Percentiles rank a stretch among this genome's conserved stretches.
phyloP scores from a whole-genome alignment of 257 asterid species.

The Voacanga thouarsii region DNA sequence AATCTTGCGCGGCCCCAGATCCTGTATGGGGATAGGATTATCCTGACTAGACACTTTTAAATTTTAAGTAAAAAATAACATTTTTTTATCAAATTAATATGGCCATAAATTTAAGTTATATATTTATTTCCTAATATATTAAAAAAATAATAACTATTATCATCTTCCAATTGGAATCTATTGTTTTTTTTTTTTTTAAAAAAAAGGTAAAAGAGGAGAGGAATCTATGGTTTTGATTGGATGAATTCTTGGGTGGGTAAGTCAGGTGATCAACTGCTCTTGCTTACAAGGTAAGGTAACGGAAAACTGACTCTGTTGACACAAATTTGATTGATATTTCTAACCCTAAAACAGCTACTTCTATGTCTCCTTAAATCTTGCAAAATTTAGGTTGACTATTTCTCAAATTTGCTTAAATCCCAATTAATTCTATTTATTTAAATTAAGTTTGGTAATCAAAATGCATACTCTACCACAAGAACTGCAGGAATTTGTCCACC shows the following conservation, averaged over 20 bases:
- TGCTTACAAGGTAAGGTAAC: neutral
- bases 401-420: neutral
- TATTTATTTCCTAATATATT: too few relatives aligned
- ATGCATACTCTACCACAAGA: neutral
- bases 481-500: neutral
- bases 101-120: too few relatives aligned
- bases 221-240: neutral
- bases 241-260: neutral
- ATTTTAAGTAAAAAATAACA: too few relatives aligned
- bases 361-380: neutral
- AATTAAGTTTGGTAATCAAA: slow-evolving; percentile 1
- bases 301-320: neutral
- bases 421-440: too few relatives aligned
- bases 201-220: too few relatives aligned
- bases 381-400: neutral
- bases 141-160: too few relatives aligned
- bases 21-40: too few relatives aligned
- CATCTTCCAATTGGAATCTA: too few relatives aligned
- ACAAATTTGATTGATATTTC: neutral
- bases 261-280: slow-evolving; percentile 18
- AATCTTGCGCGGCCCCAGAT: too few relatives aligned
- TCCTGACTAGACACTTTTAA: too few relatives aligned
- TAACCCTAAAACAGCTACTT: neutral
- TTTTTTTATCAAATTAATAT: too few relatives aligned
- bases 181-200: too few relatives aligned